phyloP scores from a whole-genome alignment of 2,329 filamentous ascomycete species.

The Hypoxylon sp. region DNA sequence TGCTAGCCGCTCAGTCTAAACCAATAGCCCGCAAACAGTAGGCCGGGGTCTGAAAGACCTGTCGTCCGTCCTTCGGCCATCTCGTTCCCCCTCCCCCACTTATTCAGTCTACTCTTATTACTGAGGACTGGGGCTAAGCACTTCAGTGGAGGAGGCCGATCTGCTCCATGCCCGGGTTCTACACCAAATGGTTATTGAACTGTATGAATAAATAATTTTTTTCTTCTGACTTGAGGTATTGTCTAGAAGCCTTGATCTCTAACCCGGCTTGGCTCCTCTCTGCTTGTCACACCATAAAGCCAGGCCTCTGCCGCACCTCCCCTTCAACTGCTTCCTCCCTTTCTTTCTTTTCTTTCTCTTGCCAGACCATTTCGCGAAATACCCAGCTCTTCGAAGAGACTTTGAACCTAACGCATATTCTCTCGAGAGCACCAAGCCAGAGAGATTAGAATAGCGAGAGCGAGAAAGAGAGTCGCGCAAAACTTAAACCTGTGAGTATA shows the following conservation, averaged over 20 bases:
- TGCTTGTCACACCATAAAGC: conserved; percentile 54
- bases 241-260: conserved; percentile 37
- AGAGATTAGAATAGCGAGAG: conserved; percentile 26
- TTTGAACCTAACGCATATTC: conserved; percentile 11
- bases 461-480: conserved; percentile 23
- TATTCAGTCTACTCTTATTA: conserved; percentile 40
- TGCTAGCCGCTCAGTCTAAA: conserved; percentile 44
- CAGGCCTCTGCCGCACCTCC: conserved; percentile 52
- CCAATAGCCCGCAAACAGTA: conserved; percentile 49
- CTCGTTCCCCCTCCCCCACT: conserved; percentile 50
- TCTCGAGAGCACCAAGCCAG: conserved; percentile 24
- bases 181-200: conserved; percentile 39
- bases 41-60: conserved; percentile 43
- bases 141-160: conserved; percentile 49
- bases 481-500: conserved; percentile 41
- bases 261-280: conserved; percentile 46
- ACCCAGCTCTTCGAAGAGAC: conserved; percentile 44
- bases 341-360: conserved; percentile 52
- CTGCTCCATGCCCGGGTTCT: conserved; percentile 39
- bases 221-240: conserved; percentile 31
- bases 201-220: conserved; percentile 47
- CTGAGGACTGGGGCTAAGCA: conserved; percentile 40
- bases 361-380: conserved; percentile 51
- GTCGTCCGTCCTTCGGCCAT: conserved; percentile 53
- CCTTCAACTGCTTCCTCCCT: conserved; percentile 49